Percentiles rank a stretch among this genome's conserved stretches.
Conservation (phyloP, 1,284 basidiomycete species). For the Apiotrichum laibachii region DNA sequence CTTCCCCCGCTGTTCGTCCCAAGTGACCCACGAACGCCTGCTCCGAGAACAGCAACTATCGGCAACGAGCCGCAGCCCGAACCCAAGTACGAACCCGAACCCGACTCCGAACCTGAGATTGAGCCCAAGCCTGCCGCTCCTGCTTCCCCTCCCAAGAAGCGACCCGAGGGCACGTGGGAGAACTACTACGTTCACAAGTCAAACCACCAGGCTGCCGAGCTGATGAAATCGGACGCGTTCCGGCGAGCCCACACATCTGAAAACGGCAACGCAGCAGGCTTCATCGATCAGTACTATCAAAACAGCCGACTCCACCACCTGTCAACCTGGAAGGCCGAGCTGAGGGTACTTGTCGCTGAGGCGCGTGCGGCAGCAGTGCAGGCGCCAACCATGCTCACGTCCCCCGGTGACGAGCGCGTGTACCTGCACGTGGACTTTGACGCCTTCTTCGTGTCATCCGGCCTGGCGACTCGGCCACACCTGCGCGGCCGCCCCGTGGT, state of each 20-base stretch:
- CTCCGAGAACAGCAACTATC: too few relatives aligned
- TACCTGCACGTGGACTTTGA: conserved; percentile 97
- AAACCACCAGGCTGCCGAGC: conserved; percentile 68
- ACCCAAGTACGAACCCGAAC: too few relatives aligned
- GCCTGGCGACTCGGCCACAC: conserved; percentile 71
- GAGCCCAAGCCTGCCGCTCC: background rate
- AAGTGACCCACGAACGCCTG: too few relatives aligned
- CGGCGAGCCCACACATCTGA: conserved; percentile 76
- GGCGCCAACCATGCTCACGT: conserved; percentile 16
- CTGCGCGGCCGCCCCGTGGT: conserved; percentile 82
- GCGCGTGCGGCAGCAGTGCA: conserved; percentile 56
- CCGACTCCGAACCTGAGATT: too few relatives aligned
- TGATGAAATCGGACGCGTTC: conserved; percentile 80
- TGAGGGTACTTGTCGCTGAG: conserved; percentile 74
- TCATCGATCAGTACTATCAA: conserved; percentile 85
- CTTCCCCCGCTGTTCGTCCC: too few relatives aligned
- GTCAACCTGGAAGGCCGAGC: conserved; percentile 87
- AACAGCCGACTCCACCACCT: conserved; percentile 89
- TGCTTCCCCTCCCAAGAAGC: conserved; percentile 22
- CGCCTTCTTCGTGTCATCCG: conserved; percentile 94
- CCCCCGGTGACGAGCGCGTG: conserved; percentile 55
- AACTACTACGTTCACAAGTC: conserved; percentile 56
- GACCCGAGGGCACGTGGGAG: conserved; percentile 34
- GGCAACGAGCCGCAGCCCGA: too few relatives aligned
- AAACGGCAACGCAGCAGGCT: conserved; percentile 66